Base-by-base conservation (phyloP, 2,329 filamentous ascomycete genomes). In the Fusarium domesticum region DNA sequence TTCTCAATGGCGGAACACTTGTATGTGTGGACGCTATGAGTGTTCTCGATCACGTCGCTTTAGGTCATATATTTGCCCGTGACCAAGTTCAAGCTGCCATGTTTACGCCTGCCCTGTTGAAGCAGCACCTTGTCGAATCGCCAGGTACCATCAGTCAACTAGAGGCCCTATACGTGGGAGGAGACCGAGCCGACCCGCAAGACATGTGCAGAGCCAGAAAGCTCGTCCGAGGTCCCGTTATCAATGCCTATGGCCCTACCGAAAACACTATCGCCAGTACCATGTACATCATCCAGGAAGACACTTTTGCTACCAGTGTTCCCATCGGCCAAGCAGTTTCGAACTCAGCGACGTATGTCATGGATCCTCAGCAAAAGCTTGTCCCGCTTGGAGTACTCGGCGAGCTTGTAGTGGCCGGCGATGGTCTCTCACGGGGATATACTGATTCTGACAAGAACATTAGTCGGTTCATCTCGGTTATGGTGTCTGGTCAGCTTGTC, bases 321-420 rank as follows among this genome's bases (percentile, higher is more conserved):
- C 58, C 59, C 0, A 48, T 62, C 12, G 59, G 59, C 0, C 10
- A 42, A 6, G 35, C 57, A 1, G n/a, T 59, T 2, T 48, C 30
- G 6, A 58, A 61, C 28, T 58, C 59, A 6, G 57, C 51, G 2
- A 53, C 52, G 0, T 55, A 40, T 5, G 28, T 61, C 1, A 53
- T 47, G 36, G 59, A 62, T 15, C 5, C 14, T 0, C 16, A 52
- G 0, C 52, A 53, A 35, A 48, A 39, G 5, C 43, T 60, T 1
- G 57, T 60, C 0, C 43, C 47, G 1, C n/a, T 39, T 1, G 58
- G 59, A 0, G 53, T 57, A 2, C 39, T 60, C 18, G 59, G 59
- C 7, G 59, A 62, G 35, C 49, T 62, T 3, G 48, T 61, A 11
- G 48, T 62, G 1, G 54, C 54, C 3, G 59, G 59, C 1, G 57